phyloP scores from a whole-genome alignment of 2,329 filamentous ascomycete genomes.

The Chaetomium olivaceum region DNA sequence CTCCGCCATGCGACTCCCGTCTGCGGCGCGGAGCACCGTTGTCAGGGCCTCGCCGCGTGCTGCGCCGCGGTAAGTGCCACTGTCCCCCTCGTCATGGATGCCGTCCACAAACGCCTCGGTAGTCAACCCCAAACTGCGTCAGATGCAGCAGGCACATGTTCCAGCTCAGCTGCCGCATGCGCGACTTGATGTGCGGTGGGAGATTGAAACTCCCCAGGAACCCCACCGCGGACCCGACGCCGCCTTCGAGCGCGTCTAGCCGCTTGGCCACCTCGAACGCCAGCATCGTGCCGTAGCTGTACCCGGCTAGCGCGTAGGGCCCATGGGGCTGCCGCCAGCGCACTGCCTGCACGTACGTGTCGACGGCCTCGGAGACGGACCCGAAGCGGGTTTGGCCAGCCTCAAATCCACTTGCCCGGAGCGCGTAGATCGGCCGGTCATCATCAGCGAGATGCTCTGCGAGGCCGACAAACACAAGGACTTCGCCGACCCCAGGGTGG shows the following conservation, averaged over 20 bases:
- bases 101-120: constrained; percentile 15
- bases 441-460: constrained; percentile 38
- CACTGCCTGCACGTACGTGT: constrained; percentile 39
- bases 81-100: neutral
- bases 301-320: constrained; percentile 54
- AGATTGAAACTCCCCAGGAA: constrained; percentile 51
- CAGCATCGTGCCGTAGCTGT: constrained; percentile 51
- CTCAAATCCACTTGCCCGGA: constrained; percentile 49
- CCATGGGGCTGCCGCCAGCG: constrained; percentile 44
- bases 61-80: neutral
- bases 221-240: constrained; percentile 38
- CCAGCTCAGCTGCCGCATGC: constrained; percentile 45
- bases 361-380: constrained; percentile 42
- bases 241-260: constrained; percentile 38
- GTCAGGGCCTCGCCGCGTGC: neutral
- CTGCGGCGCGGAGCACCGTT: neutral
- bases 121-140: constrained; percentile 11
- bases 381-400: constrained; percentile 41
- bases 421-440: constrained; percentile 47
- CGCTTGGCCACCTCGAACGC: constrained; percentile 53
- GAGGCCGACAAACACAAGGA: constrained; percentile 44
- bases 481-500: constrained; percentile 46
- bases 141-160: neutral
- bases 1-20: neutral
- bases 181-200: constrained; percentile 49